Base-by-base conservation (phyloP, 192 early-diverging fungal species). In the Dispira simplex region DNA sequence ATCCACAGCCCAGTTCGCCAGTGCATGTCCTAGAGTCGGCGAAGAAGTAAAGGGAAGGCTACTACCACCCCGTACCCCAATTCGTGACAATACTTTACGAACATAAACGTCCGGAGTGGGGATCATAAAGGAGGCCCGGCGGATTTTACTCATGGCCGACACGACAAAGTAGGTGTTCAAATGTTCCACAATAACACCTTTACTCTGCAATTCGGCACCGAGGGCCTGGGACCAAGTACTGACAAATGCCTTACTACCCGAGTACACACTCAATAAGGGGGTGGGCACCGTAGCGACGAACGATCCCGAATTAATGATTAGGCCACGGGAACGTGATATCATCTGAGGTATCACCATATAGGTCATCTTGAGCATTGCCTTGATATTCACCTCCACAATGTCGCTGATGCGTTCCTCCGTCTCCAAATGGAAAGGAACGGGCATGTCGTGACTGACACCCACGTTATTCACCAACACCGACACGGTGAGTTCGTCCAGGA, bases 161-260 rank as follows among this genome's bases (percentile, higher is more conserved):
- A 85, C 82, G 67, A 98, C 93, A 87, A 96, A 98, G 76, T 90
- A 97, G 25, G 92, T 92, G 70, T 93, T 95, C 66, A 96, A 66
- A 75, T 92, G 85, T 79, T 98, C 84, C 32, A 98, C 93, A 25
- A 85, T 73, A 25, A 98, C 79, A 47, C 85, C 85, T 25, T 78
- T 70, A 8, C 74, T 65, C 26, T 78, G 72, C 39, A 90, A 68
- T 71, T 98, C 95, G 25, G 82, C 76, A 23, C 85, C 92, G 53
- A 98, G 73, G 39, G 91, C 92, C 75, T 89, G 85, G 54, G 88
- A 92, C 84, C 90, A 98, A 66, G 76, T 86, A 53, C 82, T 82
- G 64, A 98, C 74, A 76, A 96, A 98, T 9, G 91, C 83, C 73
- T 98, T 98, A 64, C 90, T 85, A 39, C 85, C 93, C 67, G 91